Conservation (phyloP, 1,284 basidiomycete genomes). For the Boletus calvinii region DNA sequence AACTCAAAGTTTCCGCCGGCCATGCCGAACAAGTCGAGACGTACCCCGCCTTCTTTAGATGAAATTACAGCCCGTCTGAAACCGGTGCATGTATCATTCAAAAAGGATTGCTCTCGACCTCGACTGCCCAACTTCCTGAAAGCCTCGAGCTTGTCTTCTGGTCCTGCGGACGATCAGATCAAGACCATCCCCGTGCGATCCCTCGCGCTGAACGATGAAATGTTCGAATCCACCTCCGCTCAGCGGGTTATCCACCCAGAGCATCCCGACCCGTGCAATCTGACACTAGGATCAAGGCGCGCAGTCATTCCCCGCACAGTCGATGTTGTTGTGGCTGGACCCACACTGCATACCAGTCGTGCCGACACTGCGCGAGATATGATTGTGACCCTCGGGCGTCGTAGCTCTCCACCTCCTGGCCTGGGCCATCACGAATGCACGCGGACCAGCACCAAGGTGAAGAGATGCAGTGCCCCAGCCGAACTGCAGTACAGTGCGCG, state of each 20-base stretch:
- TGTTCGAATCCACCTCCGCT: conserved; percentile 2
- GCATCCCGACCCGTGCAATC: conserved; percentile 38
- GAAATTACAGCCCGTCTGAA: conserved; percentile 65
- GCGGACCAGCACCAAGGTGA: neutral
- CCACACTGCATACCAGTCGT: conserved; percentile 49
- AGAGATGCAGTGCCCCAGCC: conserved; percentile 47
- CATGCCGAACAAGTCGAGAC: conserved; percentile 21
- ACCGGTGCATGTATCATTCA: conserved; percentile 9
- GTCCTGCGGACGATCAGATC: conserved; percentile 31
- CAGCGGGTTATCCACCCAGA: conserved; percentile 21
- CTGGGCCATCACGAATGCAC: conserved; percentile 15
- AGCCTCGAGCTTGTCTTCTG: conserved; percentile 15
- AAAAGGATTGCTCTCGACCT: conserved; percentile 15
- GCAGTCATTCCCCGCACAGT: conserved; percentile 48
- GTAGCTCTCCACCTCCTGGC: conserved; percentile 40
- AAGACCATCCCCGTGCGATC: conserved; percentile 41
- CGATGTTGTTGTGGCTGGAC: conserved; percentile 40
- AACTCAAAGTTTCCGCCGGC: conserved; percentile 4
- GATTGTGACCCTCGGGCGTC: conserved; percentile 59
- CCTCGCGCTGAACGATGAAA: conserved; percentile 7
- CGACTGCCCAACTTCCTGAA: conserved; percentile 49
- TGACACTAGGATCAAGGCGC: conserved; percentile 50
- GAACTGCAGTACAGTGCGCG: conserved; percentile 43
- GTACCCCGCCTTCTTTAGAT: conserved; percentile 63
- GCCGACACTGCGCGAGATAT: conserved; percentile 58